phyloP scores from a whole-genome alignment of 2,329 filamentous ascomycete species.

The Achaetomium macrosporum region DNA sequence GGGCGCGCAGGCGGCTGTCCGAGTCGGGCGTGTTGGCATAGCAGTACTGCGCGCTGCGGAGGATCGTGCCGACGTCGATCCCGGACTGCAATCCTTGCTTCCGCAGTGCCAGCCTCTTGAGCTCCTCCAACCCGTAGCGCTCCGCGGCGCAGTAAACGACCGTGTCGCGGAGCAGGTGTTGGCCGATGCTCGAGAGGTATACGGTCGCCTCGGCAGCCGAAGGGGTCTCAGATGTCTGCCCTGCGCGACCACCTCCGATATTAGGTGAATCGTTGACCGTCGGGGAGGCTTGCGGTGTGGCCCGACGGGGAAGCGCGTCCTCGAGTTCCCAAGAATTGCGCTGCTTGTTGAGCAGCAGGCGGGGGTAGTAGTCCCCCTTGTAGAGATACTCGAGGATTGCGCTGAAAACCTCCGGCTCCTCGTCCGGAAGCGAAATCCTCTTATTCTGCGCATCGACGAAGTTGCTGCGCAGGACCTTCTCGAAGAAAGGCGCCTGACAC shows the following conservation, averaged over 20 bases:
- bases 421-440: conserved; percentile 66
- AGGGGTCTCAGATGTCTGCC: conserved; percentile 49
- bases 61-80: conserved; percentile 85
- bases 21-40: conserved; percentile 92
- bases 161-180: conserved; percentile 82
- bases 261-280: conserved; percentile 39
- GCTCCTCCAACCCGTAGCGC: conserved; percentile 82
- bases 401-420: conserved; percentile 89
- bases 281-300: conserved; percentile 45
- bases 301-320: conserved; percentile 47
- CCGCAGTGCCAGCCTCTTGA: conserved; percentile 84
- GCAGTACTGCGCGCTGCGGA: conserved; percentile 88
- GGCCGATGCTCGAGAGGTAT: conserved; percentile 66
- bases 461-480: conserved; percentile 62
- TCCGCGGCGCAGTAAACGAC: conserved; percentile 92
- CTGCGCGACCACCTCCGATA: conserved; percentile 39
- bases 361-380: conserved; percentile 93
- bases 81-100: conserved; percentile 93
- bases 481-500: conserved; percentile 78
- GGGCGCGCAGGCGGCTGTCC: conserved; percentile 87
- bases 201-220: conserved; percentile 68
- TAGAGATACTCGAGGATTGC: conserved; percentile 94
- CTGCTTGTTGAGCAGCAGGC: conserved; percentile 79
- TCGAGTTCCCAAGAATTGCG: conserved; percentile 87
- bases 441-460: conserved; percentile 71